Base-by-base conservation (phyloP, 148 eudicot genomes). In the Camellia sinensis region DNA sequence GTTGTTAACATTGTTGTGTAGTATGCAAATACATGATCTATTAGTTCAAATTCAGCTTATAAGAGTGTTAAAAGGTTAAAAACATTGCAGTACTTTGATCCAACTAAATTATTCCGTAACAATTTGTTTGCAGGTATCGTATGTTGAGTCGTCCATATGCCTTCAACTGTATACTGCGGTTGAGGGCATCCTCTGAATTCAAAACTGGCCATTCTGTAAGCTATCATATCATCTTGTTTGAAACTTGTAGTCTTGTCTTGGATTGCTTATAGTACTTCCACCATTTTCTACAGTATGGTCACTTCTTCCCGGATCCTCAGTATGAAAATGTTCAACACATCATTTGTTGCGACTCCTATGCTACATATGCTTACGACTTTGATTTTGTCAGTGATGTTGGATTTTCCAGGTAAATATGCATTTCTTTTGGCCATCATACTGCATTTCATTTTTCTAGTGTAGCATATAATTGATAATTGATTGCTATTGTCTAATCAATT, bases 141-240 rank as follows among this genome's bases (percentile, higher is more conserved):
- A 90, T 91, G 98, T 78, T 95, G 86, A 93, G 90, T 84, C 97
- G 99, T 29, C 99, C 99, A 60, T 95, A 93, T 87, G 99, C 94
- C 72, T 95, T 95, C 82, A 95, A 93, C 78, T 95, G 99, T 85
- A 83, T 95, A 59, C 85, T 95, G 74, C 88, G 99, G 57, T 76
- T 95, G 82, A 90, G 99, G 90, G 80, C 99, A 61, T 93, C 99
- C 45, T 80, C 94, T 84, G 99, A 95, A 85, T 95, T 87, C 85
- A 92, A 87, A 88, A 80, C 84, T 78, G 93, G 95, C 65, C 93
- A 91, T 84, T 95, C 97, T 80, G 99, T 95, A 81, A 86, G 97
- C 83, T 37, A 67, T 82, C 61, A 60, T 48, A 18, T 65, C 61
- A 50, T 66, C 75, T 14, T 80, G 67, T 76, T 78, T 73, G 77